phyloP scores from a whole-genome alignment of 352 stramenopile species.

The Globisporangium orthogonon region DNA sequence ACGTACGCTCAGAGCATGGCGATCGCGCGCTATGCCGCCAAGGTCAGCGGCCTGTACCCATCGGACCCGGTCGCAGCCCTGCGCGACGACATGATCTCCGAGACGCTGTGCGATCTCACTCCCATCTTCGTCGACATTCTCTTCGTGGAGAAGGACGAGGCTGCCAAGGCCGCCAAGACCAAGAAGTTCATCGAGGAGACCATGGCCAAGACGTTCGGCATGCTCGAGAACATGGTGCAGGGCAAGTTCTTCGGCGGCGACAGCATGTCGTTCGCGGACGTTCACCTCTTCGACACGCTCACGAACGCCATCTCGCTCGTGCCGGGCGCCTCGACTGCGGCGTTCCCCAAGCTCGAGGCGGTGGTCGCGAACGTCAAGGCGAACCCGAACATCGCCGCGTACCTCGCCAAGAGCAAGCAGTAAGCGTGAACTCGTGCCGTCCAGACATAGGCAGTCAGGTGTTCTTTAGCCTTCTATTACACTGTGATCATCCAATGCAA shows the following conservation, averaged over 20 bases:
- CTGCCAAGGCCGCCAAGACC: not conserved
- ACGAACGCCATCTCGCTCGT: constrained; percentile 12
- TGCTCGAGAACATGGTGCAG: constrained; percentile 32
- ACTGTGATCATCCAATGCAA: not conserved
- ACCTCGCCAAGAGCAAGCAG: constrained; percentile 20
- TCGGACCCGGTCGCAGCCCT: constrained; percentile 8
- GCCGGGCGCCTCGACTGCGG: not conserved
- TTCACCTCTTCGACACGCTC: constrained; percentile 33
- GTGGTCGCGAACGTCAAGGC: constrained; percentile 19
- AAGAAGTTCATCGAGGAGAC: no score
- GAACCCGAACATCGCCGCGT: constrained; percentile 23
- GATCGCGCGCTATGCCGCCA: constrained; percentile 27
- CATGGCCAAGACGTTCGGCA: no score
- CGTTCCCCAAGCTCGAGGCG: constrained; percentile 6
- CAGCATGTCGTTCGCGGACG: constrained; percentile 25
- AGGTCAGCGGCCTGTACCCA: constrained; percentile 16
- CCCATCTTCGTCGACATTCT: not conserved
- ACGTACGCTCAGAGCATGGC: constrained; percentile 18
- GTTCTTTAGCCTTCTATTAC: no score
- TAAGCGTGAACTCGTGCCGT: no score
- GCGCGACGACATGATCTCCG: constrained; percentile 14
- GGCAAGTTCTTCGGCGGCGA: constrained; percentile 49
- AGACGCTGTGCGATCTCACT: constrained; percentile 7
- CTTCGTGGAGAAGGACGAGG: constrained; percentile 1
- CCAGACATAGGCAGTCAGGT: not conserved